These are phyloP conservation scores for Plasmopara viticola DNA, from an alignment of 352 stramenopile species.

Conservation along the genomic window DNA sequence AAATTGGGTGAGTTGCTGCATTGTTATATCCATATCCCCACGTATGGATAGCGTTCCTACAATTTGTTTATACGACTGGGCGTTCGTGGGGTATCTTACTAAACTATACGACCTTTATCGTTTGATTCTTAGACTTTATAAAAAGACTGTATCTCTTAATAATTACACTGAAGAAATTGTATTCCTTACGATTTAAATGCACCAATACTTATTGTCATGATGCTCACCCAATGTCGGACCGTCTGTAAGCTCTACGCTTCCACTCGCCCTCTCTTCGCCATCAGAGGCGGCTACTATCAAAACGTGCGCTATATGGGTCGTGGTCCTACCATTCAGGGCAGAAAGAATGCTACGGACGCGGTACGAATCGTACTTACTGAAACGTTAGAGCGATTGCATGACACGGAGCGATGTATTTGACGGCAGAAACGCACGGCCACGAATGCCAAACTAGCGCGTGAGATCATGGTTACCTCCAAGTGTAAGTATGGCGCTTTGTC, in stretches of 20 bases:
- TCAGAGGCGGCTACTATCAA: conserved; percentile 26
- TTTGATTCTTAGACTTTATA: too few species aligned
- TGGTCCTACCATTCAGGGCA: conserved; percentile 74
- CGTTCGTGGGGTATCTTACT: too few species aligned
- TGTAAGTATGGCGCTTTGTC: conserved; percentile 14
- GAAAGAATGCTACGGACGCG: conserved; percentile 74
- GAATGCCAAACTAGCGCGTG: conserved; percentile 66
- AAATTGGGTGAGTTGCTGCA: too few species aligned
- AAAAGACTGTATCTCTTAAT: too few species aligned
- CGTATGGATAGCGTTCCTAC: too few species aligned
- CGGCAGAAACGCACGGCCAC: conserved; percentile 70
- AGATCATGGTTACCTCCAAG: conserved; percentile 75
- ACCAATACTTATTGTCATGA: background rate
- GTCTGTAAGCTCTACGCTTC: conserved; percentile 4
- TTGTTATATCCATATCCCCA: too few species aligned
- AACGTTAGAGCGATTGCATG: background rate
- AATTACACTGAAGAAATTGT: too few species aligned
- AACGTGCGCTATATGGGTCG: conserved; percentile 67
- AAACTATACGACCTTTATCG: too few species aligned
- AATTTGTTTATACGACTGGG: too few species aligned
- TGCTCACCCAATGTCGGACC: conserved; percentile 15
- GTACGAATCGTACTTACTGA: conserved; percentile 15
- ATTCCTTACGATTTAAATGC: too few species aligned
- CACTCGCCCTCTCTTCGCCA: conserved; percentile 1
- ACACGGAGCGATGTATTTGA: background rate